Evolutionary conservation across 257 asterid genomes (phyloP).

Genomic region (Capsicum rhomboideum): DNA sequence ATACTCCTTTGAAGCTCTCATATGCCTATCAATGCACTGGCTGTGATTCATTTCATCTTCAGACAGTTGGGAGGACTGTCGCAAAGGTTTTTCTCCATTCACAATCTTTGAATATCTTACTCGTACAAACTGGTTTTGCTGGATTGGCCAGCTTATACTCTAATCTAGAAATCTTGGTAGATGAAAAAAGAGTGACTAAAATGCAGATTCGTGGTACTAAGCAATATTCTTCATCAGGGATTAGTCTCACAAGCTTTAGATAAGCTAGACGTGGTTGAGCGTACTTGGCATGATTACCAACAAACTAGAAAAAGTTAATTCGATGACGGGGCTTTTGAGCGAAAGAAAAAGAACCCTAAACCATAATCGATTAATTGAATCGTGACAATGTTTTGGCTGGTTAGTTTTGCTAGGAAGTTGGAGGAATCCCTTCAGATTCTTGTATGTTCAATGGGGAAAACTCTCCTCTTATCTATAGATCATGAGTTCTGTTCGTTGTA

Average conservation of each 20-base stretch:
- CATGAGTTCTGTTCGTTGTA: neutral
- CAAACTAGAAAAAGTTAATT: neutral
- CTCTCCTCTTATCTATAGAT: neutral
- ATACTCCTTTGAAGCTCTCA: conserved; percentile 88
- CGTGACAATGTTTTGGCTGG: neutral
- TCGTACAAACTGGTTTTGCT: neutral
- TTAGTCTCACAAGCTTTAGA: neutral
- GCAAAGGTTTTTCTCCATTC: conserved; percentile 47
- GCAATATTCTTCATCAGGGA: neutral
- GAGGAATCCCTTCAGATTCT: neutral
- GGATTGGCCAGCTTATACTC: neutral
- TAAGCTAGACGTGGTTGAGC: neutral
- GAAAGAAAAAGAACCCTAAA: neutral
- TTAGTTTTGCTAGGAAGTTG: neutral
- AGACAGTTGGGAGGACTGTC: conserved; percentile 77
- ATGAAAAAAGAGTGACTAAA: neutral
- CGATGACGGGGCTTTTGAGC: neutral
- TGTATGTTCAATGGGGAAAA: neutral
- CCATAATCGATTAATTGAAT: neutral
- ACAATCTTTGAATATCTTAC: neutral
- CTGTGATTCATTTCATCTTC: conserved; percentile 96
- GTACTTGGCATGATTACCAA: neutral
- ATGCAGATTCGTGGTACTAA: neutral
- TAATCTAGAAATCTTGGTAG: neutral
- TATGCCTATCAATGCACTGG: conserved; percentile 92